These are phyloP conservation scores for Vaccinium corymbosum DNA, from an alignment of 148 eudicot genomes.

Conservation along the genomic window DNA sequence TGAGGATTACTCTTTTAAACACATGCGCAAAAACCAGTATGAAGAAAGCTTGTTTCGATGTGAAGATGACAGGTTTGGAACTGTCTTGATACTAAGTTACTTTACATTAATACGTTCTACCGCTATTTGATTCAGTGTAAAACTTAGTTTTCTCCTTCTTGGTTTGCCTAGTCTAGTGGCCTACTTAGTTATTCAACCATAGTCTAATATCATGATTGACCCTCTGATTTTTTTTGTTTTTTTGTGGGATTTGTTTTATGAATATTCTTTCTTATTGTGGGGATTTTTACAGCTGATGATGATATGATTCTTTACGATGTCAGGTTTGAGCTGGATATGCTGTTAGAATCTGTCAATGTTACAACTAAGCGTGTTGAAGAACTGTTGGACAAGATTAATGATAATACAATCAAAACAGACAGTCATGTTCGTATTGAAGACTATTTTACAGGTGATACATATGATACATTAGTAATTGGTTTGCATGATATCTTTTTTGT, in stretches of 20 bases:
- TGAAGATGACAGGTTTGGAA: slow-evolving; percentile 87
- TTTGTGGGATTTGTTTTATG: not conserved
- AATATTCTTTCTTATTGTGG: not conserved
- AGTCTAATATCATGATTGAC: not conserved
- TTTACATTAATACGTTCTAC: not conserved
- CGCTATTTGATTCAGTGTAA: not conserved
- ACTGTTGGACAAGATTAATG: slow-evolving; percentile 61
- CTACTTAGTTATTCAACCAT: not conserved
- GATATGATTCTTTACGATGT: slow-evolving; percentile 7
- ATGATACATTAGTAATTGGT: slow-evolving; percentile 17
- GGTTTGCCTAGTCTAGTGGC: not conserved
- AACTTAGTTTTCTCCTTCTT: not conserved
- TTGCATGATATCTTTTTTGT: slow-evolving; percentile 7
- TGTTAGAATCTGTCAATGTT: slow-evolving; percentile 70
- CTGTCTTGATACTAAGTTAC: not conserved
- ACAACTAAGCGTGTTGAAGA: slow-evolving; percentile 83
- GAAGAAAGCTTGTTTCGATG: slow-evolving; percentile 96
- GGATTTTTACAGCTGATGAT: slow-evolving; percentile 2
- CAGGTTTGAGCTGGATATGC: slow-evolving; percentile 95
- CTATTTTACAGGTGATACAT: slow-evolving; percentile 53
- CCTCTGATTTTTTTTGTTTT: not conserved
- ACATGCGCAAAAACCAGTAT: slow-evolving; percentile 96
- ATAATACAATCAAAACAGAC: slow-evolving; percentile 47
- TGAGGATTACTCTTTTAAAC: slow-evolving; percentile 96
- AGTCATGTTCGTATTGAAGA: slow-evolving; percentile 54